Evolutionary conservation across 768 basidiomycete genomes (phyloP).

Genomic region (Cystobasidium onofrii): DNA sequence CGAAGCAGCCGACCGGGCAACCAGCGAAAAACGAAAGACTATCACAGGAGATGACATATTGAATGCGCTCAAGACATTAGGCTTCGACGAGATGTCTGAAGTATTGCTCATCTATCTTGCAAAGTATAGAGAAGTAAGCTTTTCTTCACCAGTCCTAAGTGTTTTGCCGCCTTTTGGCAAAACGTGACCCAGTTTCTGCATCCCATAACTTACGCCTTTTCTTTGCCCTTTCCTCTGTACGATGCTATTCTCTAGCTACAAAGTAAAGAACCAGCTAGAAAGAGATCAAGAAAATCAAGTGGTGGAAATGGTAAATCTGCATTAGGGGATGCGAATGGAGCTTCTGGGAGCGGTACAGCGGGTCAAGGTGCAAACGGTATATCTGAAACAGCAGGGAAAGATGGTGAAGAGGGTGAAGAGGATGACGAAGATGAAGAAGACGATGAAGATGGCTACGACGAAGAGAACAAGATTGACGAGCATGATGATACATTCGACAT

Average conservation of each 20-base stretch:
- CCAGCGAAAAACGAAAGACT: slow-evolving; percentile 92
- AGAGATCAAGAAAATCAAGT: slow-evolving; percentile 19
- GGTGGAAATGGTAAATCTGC: background rate
- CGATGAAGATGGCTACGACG: background rate
- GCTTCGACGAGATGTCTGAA: slow-evolving; percentile 87
- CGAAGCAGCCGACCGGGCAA: slow-evolving; percentile 90
- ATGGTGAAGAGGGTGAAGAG: background rate
- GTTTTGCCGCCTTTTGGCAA: background rate
- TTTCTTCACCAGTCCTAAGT: no score
- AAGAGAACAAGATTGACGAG: background rate
- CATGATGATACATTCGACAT: slow-evolving; percentile 1
- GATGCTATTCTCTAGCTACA: slow-evolving; percentile 1
- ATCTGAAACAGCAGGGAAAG: background rate
- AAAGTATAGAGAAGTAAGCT: slow-evolving; percentile 49
- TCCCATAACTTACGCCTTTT: background rate
- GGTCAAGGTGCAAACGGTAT: background rate
- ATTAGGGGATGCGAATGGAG: background rate
- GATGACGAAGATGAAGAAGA: slow-evolving; percentile 18
- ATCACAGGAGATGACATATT: slow-evolving; percentile 96
- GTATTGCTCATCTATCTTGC: slow-evolving; percentile 85
- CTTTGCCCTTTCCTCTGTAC: background rate
- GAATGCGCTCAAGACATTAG: slow-evolving; percentile 83
- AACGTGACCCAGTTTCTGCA: background rate
- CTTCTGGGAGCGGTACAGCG: background rate
- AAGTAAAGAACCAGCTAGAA: slow-evolving; percentile 21